Evolutionary conservation across 2,329 filamentous ascomycete genomes (phyloP).

Genomic region (Cercospora sojina): DNA sequence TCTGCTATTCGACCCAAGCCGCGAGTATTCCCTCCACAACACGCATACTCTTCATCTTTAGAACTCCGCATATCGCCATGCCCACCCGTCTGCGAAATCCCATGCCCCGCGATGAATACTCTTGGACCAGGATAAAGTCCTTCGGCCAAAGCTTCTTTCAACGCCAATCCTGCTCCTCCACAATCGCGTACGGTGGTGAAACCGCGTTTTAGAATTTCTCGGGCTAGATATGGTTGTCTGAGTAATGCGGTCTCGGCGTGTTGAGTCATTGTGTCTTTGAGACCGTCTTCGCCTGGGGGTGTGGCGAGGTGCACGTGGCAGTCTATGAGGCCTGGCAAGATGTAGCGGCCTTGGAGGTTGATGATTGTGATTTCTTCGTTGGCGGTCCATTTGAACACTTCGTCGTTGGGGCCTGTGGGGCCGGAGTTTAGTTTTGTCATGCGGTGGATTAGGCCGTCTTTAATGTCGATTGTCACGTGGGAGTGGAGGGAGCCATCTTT

Average conservation of each 20-base stretch:
- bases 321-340: constrained; percentile 55
- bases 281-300: constrained; percentile 44
- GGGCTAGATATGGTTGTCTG: constrained; percentile 50
- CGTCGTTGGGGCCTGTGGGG: constrained; percentile 29
- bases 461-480: constrained; percentile 36
- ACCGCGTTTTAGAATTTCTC: constrained; percentile 55
- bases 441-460: constrained; percentile 32
- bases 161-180: constrained; percentile 55
- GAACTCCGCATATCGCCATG: constrained; percentile 55
- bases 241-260: constrained; percentile 44
- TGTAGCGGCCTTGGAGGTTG: constrained; percentile 47
- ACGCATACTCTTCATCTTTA: constrained; percentile 46
- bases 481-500: constrained; percentile 36
- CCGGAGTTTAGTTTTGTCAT: constrained; percentile 33
- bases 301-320: constrained; percentile 52
- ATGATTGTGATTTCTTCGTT: constrained; percentile 34
- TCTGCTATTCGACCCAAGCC: constrained; percentile 52
- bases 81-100: constrained; percentile 59
- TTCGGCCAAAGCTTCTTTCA: constrained; percentile 59
- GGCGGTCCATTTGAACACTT: constrained; percentile 33
- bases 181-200: constrained; percentile 61
- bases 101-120: constrained; percentile 56
- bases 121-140: constrained; percentile 56
- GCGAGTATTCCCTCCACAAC: constrained; percentile 49
- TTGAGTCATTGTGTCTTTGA: constrained; percentile 40